Evolutionary conservation across 768 basidiomycete species (phyloP), one percentile per base, ranked within the genome.

Genomic region (Lepiota brunneoincarnata): DNA sequence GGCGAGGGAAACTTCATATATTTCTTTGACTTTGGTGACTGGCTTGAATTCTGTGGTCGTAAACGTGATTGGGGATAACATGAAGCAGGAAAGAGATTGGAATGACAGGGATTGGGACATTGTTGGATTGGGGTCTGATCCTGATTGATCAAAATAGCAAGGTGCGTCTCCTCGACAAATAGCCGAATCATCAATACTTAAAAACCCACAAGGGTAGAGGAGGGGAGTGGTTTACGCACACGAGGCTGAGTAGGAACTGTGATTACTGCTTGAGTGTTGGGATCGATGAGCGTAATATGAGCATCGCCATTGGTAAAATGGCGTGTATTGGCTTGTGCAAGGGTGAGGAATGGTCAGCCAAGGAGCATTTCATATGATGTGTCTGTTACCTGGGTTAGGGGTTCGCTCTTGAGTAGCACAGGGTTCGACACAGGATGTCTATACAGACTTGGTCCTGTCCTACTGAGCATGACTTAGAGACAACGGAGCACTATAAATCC

Each of bases 341-440:
- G 54, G 2, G 52, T 51, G 17, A 58, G 54, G 55, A 67, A 67
- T 0, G 64, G 63, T 6, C 56, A 51, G 7, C 64, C 61, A 0
- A 67, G 48, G 0, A 67, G 55, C 23, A 67, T 34, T n/a, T 65
- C 56, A 21, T 64, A 67, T 0, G 63, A 54, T 3, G 58, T n/a
- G n/a, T n/a, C n/a, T n/a, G n/a, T n/a, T n/a, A n/a, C n/a, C n/a
- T n/a, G n/a, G n/a, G n/a, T n/a, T n/a, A n/a, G n/a, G n/a, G n/a
- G n/a, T n/a, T n/a, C n/a, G n/a, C n/a, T n/a, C n/a, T n/a, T n/a
- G n/a, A n/a, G n/a, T n/a, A n/a, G n/a, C n/a, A n/a, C n/a, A n/a
- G n/a, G n/a, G n/a, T n/a, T n/a, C n/a, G n/a, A n/a, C n/a, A n/a
- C n/a, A n/a, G n/a, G n/a, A n/a, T n/a, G n/a, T n/a, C n/a, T n/a